Evolutionary conservation across 345 rosid species (phyloP).

Genomic region (Linum usitatissimum): DNA sequence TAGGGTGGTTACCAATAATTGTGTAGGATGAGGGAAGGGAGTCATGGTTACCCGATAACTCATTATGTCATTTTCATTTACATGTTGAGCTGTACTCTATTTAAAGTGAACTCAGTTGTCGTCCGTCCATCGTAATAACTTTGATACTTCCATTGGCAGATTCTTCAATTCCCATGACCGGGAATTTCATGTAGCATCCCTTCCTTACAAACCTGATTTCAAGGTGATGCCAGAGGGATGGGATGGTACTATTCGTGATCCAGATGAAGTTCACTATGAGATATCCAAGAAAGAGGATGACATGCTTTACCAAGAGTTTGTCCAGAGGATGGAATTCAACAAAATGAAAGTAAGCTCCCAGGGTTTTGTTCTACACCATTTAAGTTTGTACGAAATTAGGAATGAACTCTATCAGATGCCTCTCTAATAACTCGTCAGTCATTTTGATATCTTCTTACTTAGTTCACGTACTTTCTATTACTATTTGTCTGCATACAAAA

Average conservation of each 20-base stretch:
- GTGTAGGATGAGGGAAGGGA: too few relatives aligned
- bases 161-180: slow-evolving; percentile 76
- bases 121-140: neutral
- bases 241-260: slow-evolving; percentile 87
- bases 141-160: slow-evolving; percentile 28
- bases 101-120: neutral
- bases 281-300: slow-evolving; percentile 97
- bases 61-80: too few relatives aligned
- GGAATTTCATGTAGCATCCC: slow-evolving; percentile 94
- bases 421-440: too few relatives aligned
- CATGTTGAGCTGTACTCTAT: neutral
- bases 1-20: too few relatives aligned
- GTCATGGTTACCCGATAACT: too few relatives aligned
- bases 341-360: slow-evolving; percentile 63
- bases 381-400: too few relatives aligned
- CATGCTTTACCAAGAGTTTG: slow-evolving; percentile 76
- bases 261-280: slow-evolving; percentile 91
- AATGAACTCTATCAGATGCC: too few relatives aligned
- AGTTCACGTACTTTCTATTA: too few relatives aligned
- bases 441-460: too few relatives aligned
- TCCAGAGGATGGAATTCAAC: slow-evolving; percentile 70
- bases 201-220: slow-evolving; percentile 83
- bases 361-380: neutral
- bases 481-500: too few relatives aligned
- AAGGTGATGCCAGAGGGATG: slow-evolving; percentile 99